phyloP scores from a whole-genome alignment of 2,329 filamentous ascomycete species.

The Sphaceloma murrayae region DNA sequence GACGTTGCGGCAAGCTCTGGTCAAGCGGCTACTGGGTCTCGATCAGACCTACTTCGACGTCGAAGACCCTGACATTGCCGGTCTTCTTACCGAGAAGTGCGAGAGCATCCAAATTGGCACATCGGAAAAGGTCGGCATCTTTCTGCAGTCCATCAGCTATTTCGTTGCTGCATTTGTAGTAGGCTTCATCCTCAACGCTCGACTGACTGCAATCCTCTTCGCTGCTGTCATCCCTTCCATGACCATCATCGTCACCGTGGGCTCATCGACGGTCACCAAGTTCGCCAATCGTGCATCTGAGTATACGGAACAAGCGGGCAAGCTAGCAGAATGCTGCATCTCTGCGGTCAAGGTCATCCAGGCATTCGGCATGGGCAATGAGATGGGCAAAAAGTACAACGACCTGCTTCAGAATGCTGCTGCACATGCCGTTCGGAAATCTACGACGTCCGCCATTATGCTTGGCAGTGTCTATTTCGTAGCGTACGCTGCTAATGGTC shows the following conservation, averaged over 20 bases:
- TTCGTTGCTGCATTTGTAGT: conserved; percentile 38
- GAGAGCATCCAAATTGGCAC: conserved; percentile 39
- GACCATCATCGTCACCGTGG: conserved; percentile 34
- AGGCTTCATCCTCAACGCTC: conserved; percentile 37
- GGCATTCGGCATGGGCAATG: conserved; percentile 37
- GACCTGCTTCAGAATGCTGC: conserved; percentile 29
- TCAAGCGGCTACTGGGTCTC: conserved; percentile 41
- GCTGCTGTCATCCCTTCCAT: conserved; percentile 42
- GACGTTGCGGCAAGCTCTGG: conserved; percentile 37
- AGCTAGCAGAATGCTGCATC: conserved; percentile 38
- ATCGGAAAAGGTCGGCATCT: conserved; percentile 40
- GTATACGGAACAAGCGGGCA: conserved; percentile 35
- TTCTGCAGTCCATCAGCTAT: conserved; percentile 38
- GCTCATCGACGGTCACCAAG: conserved; percentile 35
- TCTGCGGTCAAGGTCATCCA: conserved; percentile 40
- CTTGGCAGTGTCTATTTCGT: conserved; percentile 38
- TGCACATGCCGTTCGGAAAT: conserved; percentile 33
- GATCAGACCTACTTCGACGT: conserved; percentile 46
- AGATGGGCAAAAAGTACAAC: conserved; percentile 32
- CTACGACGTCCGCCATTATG: conserved; percentile 33
- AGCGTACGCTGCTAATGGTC: conserved; percentile 37
- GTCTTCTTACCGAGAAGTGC: conserved; percentile 37
- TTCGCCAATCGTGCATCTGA: conserved; percentile 32
- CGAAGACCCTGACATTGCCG: conserved; percentile 41
- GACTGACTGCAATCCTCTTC: conserved; percentile 36